Base-by-base conservation (phyloP, 2,329 filamentous ascomycete species). In the Chalaropsis thielavioides region DNA sequence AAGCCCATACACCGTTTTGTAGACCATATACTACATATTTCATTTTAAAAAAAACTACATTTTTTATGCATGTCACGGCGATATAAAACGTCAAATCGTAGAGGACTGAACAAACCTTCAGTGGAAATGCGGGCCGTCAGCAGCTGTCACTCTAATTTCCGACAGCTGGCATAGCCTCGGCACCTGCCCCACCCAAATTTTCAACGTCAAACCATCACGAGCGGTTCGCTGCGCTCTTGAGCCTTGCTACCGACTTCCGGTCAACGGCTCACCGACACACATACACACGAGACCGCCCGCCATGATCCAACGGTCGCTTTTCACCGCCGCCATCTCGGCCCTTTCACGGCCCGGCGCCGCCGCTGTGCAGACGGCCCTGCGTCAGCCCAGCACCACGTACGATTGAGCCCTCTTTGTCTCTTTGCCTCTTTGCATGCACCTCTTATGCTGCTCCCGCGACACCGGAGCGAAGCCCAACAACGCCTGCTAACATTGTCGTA, bases 171-270 rank as follows among this genome's bases (percentile, higher is more conserved):
- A 49, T 5, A 24, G 19, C 22, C 60, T 62, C 38, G 10, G 49
- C 5, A 31, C 6, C 17, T 17, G 56, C 65, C 65, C 65, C 62
- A 62, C 65, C 51, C 44, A 56, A 64, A 64, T 66, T 66, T 66
- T 64, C 54, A 51, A 51, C 49, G 38, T 44, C 59, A 60, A 59
- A n/a, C 5, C 54, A 49, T 62, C 27, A 38, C 31, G 41, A 62
- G 24, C 41, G 27, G 49, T 41, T 40, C n/a, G 27, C 22, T 19
- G 22, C 54, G 40, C 40, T n/a, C 8, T 13, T 27, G 13, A 17
- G 22, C 24, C 54, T 56, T 56, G 43, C 44, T n/a, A 15, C 11
- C 27, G 40, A n/a, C 31, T 54, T 24, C 27, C 43, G 22, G 31
- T 17, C 17, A 11, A 41, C 7, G 27, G 22, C 46, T 54, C 17